These are phyloP conservation scores for Fusarium sp. DNA, from an alignment of 2,329 filamentous ascomycete genomes.

Conservation along the genomic window DNA sequence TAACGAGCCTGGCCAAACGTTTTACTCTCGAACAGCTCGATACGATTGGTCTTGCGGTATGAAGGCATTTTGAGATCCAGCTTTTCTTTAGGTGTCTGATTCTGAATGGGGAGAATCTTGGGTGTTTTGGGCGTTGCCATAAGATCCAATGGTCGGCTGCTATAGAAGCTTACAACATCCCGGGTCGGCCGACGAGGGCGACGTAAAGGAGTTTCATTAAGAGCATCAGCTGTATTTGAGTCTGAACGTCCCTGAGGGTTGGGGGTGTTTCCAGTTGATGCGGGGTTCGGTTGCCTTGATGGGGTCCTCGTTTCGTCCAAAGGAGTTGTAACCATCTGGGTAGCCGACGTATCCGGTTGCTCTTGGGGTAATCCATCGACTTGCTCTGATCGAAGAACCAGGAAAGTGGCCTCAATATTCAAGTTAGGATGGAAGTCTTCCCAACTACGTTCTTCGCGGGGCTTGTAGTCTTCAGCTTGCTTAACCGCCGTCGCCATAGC, in stretches of 20 bases:
- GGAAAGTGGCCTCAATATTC: constrained; percentile 84
- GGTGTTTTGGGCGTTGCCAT: constrained; percentile 64
- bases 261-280: constrained; percentile 57
- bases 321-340: constrained; percentile 45
- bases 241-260: constrained; percentile 51
- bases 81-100: constrained; percentile 82
- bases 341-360: constrained; percentile 52
- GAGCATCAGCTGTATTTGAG: constrained; percentile 48
- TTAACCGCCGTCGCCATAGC: constrained; percentile 88
- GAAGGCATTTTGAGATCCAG: constrained; percentile 81
- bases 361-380: constrained; percentile 76
- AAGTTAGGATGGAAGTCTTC: constrained; percentile 97
- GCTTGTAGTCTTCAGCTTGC: constrained; percentile 96
- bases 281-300: constrained; percentile 57
- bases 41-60: constrained; percentile 81
- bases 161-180: constrained; percentile 65
- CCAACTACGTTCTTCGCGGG: constrained; percentile 95
- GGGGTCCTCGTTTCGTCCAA: constrained; percentile 59
- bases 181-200: constrained; percentile 59
- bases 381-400: constrained; percentile 83
- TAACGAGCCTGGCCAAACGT: constrained; percentile 87
- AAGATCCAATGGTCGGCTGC: constrained; percentile 58
- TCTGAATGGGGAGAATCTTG: constrained; percentile 79
- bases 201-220: constrained; percentile 50
- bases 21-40: constrained; percentile 84